phyloP scores from a whole-genome alignment of 2,329 filamentous ascomycete species.

The Ophiostoma himal-ulmi region DNA sequence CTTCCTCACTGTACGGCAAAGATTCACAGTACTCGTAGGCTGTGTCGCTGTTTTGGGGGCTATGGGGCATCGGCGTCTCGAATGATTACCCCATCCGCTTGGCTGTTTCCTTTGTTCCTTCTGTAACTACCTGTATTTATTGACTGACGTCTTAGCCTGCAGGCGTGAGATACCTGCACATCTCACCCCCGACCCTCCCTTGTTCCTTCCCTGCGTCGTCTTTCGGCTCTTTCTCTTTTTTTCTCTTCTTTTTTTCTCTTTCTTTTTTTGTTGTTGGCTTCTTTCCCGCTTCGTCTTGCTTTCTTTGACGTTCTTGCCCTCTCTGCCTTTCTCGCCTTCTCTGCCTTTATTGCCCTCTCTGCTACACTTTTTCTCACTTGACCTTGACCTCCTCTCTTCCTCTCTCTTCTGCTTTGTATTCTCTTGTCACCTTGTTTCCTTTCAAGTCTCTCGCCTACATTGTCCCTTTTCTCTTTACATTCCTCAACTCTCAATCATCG shows the following conservation, averaged over 20 bases:
- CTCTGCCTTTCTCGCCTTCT: not conserved
- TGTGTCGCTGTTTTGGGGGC: not conserved
- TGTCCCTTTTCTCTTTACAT: not conserved
- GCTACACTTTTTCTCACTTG: slow-evolving; percentile 2
- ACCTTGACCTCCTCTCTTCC: not conserved
- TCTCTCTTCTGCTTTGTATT: not conserved
- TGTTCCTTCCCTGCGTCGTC: not conserved
- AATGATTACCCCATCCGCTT: slow-evolving; percentile 14
- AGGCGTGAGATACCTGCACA: not conserved
- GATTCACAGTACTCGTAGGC: not conserved
- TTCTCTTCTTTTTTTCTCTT: too few relatives aligned
- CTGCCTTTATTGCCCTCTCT: not conserved
- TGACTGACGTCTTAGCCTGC: not conserved
- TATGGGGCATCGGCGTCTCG: slow-evolving; percentile 6
- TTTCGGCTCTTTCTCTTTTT: not conserved
- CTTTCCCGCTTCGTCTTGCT: too few relatives aligned
- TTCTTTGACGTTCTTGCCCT: not conserved
- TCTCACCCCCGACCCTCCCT: slow-evolving; percentile 4
- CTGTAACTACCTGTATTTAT: not conserved
- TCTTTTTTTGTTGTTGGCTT: too few relatives aligned
- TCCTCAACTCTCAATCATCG: not conserved
- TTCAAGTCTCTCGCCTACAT: not conserved
- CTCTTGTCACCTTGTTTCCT: slow-evolving; percentile 10
- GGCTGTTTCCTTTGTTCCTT: slow-evolving; percentile 10
- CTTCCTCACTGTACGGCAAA: too few relatives aligned